phyloP scores from a whole-genome alignment of 1,284 basidiomycete species.

The Retiboletus flavoniger region DNA sequence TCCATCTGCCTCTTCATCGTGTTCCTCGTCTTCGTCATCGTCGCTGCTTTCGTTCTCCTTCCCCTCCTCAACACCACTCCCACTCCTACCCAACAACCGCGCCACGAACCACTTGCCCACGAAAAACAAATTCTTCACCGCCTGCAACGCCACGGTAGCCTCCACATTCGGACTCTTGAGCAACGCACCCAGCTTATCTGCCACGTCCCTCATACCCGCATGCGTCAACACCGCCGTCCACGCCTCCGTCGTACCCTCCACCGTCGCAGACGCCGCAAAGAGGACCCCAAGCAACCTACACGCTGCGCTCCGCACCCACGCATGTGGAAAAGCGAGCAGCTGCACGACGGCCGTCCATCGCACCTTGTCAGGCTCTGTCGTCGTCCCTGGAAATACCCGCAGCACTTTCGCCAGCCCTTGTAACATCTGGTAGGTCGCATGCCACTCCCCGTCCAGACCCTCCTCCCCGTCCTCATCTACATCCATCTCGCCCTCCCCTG shows the following conservation, averaged over 20 bases:
- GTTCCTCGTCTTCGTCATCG: slow-evolving; percentile 22
- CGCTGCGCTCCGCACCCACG: slow-evolving; percentile 88
- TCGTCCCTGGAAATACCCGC: slow-evolving; percentile 53
- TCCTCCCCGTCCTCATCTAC: slow-evolving; percentile 22
- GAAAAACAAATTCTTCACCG: slow-evolving; percentile 94
- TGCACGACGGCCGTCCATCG: slow-evolving; percentile 67
- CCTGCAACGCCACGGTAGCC: slow-evolving; percentile 74
- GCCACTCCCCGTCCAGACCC: slow-evolving; percentile 67
- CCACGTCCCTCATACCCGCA: slow-evolving; percentile 64
- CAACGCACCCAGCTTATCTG: slow-evolving; percentile 76
- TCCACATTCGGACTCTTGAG: slow-evolving; percentile 83
- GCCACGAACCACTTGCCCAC: slow-evolving; percentile 79
- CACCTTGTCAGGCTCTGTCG: slow-evolving; percentile 36
- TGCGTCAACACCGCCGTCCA: slow-evolving; percentile 43
- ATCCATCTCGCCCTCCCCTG: slow-evolving; percentile 43
- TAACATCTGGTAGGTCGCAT: slow-evolving; percentile 81
- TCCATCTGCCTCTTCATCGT: slow-evolving; percentile 9
- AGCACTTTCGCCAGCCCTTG: slow-evolving; percentile 66
- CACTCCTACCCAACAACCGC: neutral
- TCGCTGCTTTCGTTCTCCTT: slow-evolving; percentile 16
- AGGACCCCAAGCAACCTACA: slow-evolving; percentile 76
- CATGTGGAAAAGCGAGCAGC: slow-evolving; percentile 87
- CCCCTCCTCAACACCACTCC: neutral
- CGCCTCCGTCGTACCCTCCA: neutral
- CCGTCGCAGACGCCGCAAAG: slow-evolving; percentile 48